These are phyloP conservation scores for Cladosporium sp. DNA, from an alignment of 2,329 filamentous ascomycete species.

Conservation along the genomic window DNA sequence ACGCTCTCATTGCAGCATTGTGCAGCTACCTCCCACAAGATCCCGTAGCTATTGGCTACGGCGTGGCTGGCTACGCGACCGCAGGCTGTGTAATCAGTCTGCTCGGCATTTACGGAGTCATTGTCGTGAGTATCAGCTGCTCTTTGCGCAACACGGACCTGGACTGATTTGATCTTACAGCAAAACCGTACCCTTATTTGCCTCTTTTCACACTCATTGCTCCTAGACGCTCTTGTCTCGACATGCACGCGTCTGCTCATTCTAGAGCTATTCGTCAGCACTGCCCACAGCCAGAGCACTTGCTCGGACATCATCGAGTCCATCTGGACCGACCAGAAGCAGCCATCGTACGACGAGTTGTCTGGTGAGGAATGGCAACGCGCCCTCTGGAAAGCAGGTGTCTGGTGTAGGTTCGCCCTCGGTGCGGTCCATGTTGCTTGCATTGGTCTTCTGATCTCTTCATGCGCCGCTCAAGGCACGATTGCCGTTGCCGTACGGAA, in stretches of 20 bases:
- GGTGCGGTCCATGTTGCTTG: conserved; percentile 14
- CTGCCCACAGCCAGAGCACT: conserved; percentile 14
- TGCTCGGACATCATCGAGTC: conserved; percentile 17
- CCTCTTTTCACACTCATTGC: conserved; percentile 14
- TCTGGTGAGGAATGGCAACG: conserved; percentile 8
- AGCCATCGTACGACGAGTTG: conserved; percentile 11
- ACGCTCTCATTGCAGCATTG: conserved; percentile 12
- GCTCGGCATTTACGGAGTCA: conserved; percentile 15
- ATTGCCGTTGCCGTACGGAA: conserved; percentile 11
- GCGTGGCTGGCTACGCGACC: conserved; percentile 14
- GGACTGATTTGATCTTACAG: not conserved
- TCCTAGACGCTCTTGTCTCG: conserved; percentile 15
- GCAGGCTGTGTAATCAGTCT: conserved; percentile 12
- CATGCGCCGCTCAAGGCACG: conserved; percentile 17
- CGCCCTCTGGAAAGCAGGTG: conserved; percentile 1
- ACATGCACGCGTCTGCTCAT: conserved; percentile 15
- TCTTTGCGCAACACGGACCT: not conserved
- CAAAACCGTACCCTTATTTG: conserved; percentile 12
- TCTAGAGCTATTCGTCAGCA: conserved; percentile 16
- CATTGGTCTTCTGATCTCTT: conserved; percentile 10
- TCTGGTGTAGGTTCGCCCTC: conserved; percentile 14
- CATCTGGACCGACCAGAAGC: conserved; percentile 16
- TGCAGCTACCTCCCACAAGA: conserved; percentile 16
- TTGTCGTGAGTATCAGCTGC: conserved; percentile 1
- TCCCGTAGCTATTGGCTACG: conserved; percentile 6